Evolutionary conservation across 1,284 basidiomycete species (phyloP).

Genomic region (Cutaneotrichosporon curvatum): DNA sequence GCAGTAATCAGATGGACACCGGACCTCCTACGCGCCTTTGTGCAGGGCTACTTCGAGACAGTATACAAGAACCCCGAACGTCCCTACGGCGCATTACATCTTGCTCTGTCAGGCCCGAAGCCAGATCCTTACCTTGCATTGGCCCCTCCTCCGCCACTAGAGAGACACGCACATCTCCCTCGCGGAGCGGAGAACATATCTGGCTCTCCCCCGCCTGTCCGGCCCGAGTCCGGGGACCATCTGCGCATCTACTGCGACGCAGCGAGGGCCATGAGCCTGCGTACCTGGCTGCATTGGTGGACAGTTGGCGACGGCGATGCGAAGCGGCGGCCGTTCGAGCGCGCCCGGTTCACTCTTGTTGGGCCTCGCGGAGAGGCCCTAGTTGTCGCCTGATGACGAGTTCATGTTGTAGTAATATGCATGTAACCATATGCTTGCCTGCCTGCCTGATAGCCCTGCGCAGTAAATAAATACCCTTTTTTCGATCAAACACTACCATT

Average conservation of each 20-base stretch:
- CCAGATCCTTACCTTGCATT: constrained; percentile 33
- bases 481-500: too few species aligned
- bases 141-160: constrained; percentile 7
- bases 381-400: constrained; percentile 20
- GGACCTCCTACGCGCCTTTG: constrained; percentile 16
- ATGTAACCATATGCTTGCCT: too few species aligned
- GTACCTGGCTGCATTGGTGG: constrained; percentile 31
- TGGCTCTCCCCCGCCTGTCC: neutral
- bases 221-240: constrained; percentile 36
- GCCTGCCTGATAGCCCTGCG: too few species aligned
- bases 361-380: constrained; percentile 33
- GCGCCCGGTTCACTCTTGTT: constrained; percentile 26
- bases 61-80: constrained; percentile 11
- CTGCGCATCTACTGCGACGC: constrained; percentile 34
- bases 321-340: constrained; percentile 18
- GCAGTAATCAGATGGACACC: constrained; percentile 23
- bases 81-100: constrained; percentile 14
- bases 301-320: constrained; percentile 2
- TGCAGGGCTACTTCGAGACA: constrained; percentile 16
- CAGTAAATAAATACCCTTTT: too few species aligned
- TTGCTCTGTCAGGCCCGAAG: constrained; percentile 26
- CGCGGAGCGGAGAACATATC: neutral
- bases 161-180: neutral
- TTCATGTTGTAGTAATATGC: too few species aligned
- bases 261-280: constrained; percentile 23